Base-by-base conservation (phyloP, 805 yeast species). In the Candida nanaspora region DNA sequence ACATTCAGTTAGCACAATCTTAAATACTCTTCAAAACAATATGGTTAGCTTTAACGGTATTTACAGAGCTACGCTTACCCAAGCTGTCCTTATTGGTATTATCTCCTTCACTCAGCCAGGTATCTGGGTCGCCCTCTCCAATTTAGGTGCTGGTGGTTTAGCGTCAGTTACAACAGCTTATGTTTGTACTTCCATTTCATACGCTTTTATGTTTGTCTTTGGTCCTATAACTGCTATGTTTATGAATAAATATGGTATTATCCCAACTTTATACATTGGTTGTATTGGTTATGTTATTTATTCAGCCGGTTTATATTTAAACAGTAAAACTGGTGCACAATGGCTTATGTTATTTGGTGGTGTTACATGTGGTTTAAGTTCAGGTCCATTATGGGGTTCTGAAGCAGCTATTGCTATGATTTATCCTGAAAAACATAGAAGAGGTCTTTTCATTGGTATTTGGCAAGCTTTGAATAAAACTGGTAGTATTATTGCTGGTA, bases 401-500 rank as follows among this genome's bases (percentile, higher is more conserved):
- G 61, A 56, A 39, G 59, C 51, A 14, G 47, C 57, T 2, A 43
- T 54, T 20, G 56, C 57, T 5, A 42, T 52, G 14, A 28, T 44
- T 4, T 56, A 52, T 36, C 57, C 61, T 3, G 47, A 44, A 32
- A 44, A 46, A 6, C 21, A 41, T 20, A 35, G 35, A 27, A 48
- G 59, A 43, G 58, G 59, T 22, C 7, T 43, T 9, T 56, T 55
- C 41, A 38, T 56, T 25, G 59, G 52, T 21, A 45, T 46, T 13
- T 56, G 61, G 61, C 55, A 50, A 39, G 34, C 43, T 13, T 33
- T 51, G 9, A 52, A 49, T 32, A 54, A 52, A 30, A 28, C 42
- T 42, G 61, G 61, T 41, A 46, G 51, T 10, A 26, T 55, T 7
- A 51, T 56, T 38, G 51, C 55, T 23, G 61, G 59, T 38, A 45